Evolutionary conservation across 2,329 filamentous ascomycete genomes (phyloP), one percentile per base, ranked within the genome.

Genomic region (Talaromyces funiculosus): DNA sequence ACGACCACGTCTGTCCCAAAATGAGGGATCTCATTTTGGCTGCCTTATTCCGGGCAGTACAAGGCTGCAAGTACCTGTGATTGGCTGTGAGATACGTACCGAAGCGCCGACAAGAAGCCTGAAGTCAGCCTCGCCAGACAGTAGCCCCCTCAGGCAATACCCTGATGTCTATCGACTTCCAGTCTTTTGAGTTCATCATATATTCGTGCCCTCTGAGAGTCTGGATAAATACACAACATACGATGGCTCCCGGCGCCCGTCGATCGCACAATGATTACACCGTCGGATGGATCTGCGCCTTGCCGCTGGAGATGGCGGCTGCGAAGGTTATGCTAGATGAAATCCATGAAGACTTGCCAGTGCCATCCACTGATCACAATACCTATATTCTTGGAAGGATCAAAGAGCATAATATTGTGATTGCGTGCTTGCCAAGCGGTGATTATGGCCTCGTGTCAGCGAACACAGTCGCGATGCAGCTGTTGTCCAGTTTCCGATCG

Each of bases 291-390:
- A 43, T 24, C 22, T 43, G 40, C 20, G 40, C 62, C 14, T 57
- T 64, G 35, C 54, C 42, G 26, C 31, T 59, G 20, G 63, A 64
- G 29, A 20, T 38, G 24, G 49, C 59, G 35, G 45, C 59, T 3
- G 62, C 58, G 7, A 24, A 29, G 7, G 43, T 26, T 2, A 62
- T 64, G 62, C 59, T 64, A 4, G 35, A 31, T 43, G 37, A 47
- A 9, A 63, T 56, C 35, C 55, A 60, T n/a, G 60, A 56, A 38
- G 56, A 55, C 8, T 9, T 47, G 43, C 43, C 22, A n/a, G 29
- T n/a, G n/a, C 43, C 22, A 0, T n/a, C 6, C 22, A 47, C 22
- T 2, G 43, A 47, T 29, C 8, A 12, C 12, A 47, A 47, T 26
- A 22, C 43, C 22, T 47, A 47, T 8, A 3, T n/a, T n/a, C 43